These are phyloP conservation scores for Coleophoma crateriformis DNA, from an alignment of 2,329 filamentous ascomycete species.

Conservation along the genomic window DNA sequence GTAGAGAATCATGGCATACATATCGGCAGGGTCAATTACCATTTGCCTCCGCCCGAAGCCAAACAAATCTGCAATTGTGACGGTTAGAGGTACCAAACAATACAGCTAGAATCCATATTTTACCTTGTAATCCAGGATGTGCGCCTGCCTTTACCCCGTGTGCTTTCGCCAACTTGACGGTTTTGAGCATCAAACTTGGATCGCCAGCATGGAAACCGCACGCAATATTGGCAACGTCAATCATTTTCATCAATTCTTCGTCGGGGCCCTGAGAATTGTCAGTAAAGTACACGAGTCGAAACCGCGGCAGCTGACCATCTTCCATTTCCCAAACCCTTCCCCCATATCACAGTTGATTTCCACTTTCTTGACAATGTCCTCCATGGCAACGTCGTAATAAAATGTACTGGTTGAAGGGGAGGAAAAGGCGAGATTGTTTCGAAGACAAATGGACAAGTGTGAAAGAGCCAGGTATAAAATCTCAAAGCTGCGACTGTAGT, in stretches of 20 bases:
- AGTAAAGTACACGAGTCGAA: not conserved
- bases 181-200: conserved; percentile 58
- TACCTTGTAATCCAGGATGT: conserved; percentile 55
- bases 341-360: conserved; percentile 47
- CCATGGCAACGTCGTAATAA: not conserved
- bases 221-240: conserved; percentile 58
- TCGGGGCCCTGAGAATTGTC: conserved; percentile 42
- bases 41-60: conserved; percentile 3
- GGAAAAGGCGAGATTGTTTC: too few relatives aligned
- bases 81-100: not conserved
- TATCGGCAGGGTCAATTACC: conserved; percentile 2
- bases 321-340: conserved; percentile 42
- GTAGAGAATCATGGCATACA: conserved; percentile 5
- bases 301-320: conserved; percentile 24
- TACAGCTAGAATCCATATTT: not conserved
- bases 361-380: conserved; percentile 9
- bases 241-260: conserved; percentile 52
- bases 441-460: too few relatives aligned
- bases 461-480: not conserved
- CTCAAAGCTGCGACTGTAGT: too few relatives aligned
- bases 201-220: conserved; percentile 57
- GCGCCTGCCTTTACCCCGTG: conserved; percentile 53
- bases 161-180: conserved; percentile 50
- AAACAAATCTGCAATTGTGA: not conserved
- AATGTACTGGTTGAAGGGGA: not conserved